Base-by-base conservation (phyloP, 2,329 filamentous ascomycete genomes). In the Sporothrix pseudoabietina region DNA sequence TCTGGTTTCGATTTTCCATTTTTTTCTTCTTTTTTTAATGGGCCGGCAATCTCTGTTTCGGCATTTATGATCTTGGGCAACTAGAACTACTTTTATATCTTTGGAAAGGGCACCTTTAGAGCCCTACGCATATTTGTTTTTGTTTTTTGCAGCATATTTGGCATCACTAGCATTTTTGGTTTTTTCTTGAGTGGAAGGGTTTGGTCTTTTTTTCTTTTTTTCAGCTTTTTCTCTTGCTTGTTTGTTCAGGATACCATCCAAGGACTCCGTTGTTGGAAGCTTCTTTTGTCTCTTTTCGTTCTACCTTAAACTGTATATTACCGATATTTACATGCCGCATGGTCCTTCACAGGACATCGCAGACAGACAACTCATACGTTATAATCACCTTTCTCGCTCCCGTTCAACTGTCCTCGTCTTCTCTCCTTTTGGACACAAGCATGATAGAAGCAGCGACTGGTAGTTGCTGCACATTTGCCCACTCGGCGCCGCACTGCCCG, bases 401-500 rank as follows among this genome's bases (percentile, higher is more conserved):
- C 61, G 32, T 35, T 54, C 65, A 7, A 26, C 26, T 26, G 26
- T 26, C 26, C 26, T 26, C 26, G 26, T 26, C 26, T 26, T 26
- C 26, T 26, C 26, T 6, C 39, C 19, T 5, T 30, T 72, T 65
- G 26, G 85, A 69, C 85, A 87, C 52, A 87, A 76, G 75, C 85
- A 87, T 44, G 85, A 86, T 77, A 87, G 78, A 79, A 88, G 86
- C 72, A 88, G 80, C 39, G 85, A 86, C 81, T 87, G 85, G 74
- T 85, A 87, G 77, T 87, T 87, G 76, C 84, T 87, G 76, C 86
- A 88, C 5, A 81, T 84, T 78, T 80, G 81, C 1, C 85, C 85
- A 70, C 81, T 83, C 1, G 86, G 86, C 49, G 80, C 80, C 54
- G 85, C 84, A 68, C 82, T 85, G 0, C 86, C 85, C 1, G 84